Percentiles rank a stretch among this genome's conserved stretches.
phyloP scores from a whole-genome alignment of 495 filamentous ascomycete genomes.

The Xylaria cubensis region DNA sequence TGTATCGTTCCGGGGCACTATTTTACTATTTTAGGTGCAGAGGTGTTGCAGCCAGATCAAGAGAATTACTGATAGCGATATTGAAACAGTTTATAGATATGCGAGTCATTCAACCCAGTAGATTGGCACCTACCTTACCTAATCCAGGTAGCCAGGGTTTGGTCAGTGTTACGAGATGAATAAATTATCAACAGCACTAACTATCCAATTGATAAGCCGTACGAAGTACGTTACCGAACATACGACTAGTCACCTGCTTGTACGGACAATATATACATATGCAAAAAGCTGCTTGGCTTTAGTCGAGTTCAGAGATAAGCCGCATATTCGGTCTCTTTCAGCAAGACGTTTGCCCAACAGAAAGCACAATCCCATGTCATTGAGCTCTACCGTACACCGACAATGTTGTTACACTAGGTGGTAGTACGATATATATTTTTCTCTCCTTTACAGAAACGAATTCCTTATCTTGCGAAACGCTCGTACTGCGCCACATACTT shows the following conservation, averaged over 20 bases:
- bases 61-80: not conserved
- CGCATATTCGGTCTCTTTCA: not conserved
- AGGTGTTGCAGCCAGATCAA: not conserved
- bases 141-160: not conserved
- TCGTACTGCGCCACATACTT: conserved; percentile 5
- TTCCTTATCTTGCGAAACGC: not conserved
- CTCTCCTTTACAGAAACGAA: not conserved
- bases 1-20: not conserved
- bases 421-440: not conserved
- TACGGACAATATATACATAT: not conserved
- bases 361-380: not conserved
- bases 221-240: not conserved
- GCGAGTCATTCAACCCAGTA: conserved; percentile 9
- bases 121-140: conserved; percentile 2
- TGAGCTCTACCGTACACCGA: not conserved
- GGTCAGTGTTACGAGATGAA: not conserved
- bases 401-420: not conserved
- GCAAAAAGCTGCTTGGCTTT: not conserved
- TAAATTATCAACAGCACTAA: conserved; percentile 2
- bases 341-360: not conserved
- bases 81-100: not conserved
- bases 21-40: conserved; percentile 16
- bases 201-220: not conserved
- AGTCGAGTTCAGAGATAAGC: not conserved
- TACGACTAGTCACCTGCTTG: not conserved